These are phyloP conservation scores for Diospyros lotus DNA, from an alignment of 148 eudicot genomes.

Conservation along the genomic window DNA sequence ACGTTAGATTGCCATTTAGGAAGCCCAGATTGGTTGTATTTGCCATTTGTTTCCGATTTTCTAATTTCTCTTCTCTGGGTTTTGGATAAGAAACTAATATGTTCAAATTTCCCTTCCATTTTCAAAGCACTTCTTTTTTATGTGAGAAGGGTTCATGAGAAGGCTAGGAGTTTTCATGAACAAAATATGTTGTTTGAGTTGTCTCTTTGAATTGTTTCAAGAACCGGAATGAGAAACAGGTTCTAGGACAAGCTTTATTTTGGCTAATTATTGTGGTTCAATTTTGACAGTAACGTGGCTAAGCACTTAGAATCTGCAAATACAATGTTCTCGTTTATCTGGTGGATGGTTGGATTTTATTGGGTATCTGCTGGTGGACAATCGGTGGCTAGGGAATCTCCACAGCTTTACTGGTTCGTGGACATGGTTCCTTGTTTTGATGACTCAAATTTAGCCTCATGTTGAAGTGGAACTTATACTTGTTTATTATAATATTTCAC, in stretches of 20 bases:
- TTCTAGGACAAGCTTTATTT: not conserved
- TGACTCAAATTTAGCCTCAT: not conserved
- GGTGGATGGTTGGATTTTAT: constrained; percentile 79
- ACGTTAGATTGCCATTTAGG: too few relatives aligned
- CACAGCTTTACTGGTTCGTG: constrained; percentile 65
- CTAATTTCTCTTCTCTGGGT: too few relatives aligned
- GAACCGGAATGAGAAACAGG: not conserved
- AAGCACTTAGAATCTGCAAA: constrained; percentile 70
- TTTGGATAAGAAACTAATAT: too few relatives aligned
- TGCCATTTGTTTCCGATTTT: too few relatives aligned
- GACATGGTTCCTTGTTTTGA: not conserved
- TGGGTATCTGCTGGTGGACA: constrained; percentile 62
- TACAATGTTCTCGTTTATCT: constrained; percentile 70
- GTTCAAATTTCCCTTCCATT: too few relatives aligned
- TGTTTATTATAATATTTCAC: constrained; percentile 7
- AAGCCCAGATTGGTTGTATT: too few relatives aligned
- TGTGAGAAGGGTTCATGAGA: too few relatives aligned
- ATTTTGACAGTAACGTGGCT: constrained; percentile 35
- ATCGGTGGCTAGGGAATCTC: constrained; percentile 48
- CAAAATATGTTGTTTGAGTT: too few relatives aligned
- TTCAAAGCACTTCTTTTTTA: too few relatives aligned
- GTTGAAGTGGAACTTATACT: constrained; percentile 1
- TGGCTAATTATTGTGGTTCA: not conserved
- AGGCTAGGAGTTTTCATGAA: too few relatives aligned
- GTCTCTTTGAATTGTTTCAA: not conserved